phyloP scores from a whole-genome alignment of 2,329 filamentous ascomycete species.

The Aspergillus arachidicola region DNA sequence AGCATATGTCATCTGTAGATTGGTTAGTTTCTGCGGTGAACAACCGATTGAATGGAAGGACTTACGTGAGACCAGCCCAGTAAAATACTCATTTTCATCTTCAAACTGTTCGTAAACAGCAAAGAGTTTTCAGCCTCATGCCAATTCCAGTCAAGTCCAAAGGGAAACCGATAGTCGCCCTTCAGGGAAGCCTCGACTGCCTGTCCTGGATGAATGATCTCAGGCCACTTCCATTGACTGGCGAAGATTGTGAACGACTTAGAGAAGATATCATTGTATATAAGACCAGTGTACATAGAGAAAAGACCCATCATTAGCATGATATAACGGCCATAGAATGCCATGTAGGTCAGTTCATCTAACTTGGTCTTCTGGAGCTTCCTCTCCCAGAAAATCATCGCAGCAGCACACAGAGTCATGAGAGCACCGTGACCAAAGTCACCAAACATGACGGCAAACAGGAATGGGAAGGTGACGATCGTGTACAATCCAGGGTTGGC shows the following conservation, averaged over 20 bases:
- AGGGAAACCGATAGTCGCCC: constrained; percentile 83
- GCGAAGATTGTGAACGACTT: constrained; percentile 86
- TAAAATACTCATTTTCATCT: constrained; percentile 99
- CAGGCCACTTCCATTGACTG: constrained; percentile 86
- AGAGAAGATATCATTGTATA: constrained; percentile 98
- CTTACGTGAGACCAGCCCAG: constrained; percentile 84
- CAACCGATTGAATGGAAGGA: constrained; percentile 12
- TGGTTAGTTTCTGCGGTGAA: constrained; percentile 8
- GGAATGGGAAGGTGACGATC: constrained; percentile 97
- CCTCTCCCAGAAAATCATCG: constrained; percentile 98
- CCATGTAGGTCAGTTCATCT: constrained; percentile 96
- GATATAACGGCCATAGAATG: constrained; percentile 98
- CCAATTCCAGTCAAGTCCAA: constrained; percentile 95
- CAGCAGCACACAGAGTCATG: constrained; percentile 78
- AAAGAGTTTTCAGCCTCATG: constrained; percentile 94
- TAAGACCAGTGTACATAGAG: constrained; percentile 93
- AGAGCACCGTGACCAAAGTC: constrained; percentile 92
- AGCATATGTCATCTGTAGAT: constrained; percentile 84
- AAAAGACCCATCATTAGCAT: constrained; percentile 97
- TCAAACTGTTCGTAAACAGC: constrained; percentile 96
- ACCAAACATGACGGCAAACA: constrained; percentile 99
- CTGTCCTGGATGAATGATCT: constrained; percentile 66
- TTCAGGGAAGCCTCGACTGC: constrained; percentile 69
- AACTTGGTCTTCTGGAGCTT: constrained; percentile 81
- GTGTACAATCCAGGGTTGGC: constrained; percentile 95